Evolutionary conservation across 169 alveolate genomes (phyloP).

Genomic region (Cryptosporidium ryanae): DNA sequence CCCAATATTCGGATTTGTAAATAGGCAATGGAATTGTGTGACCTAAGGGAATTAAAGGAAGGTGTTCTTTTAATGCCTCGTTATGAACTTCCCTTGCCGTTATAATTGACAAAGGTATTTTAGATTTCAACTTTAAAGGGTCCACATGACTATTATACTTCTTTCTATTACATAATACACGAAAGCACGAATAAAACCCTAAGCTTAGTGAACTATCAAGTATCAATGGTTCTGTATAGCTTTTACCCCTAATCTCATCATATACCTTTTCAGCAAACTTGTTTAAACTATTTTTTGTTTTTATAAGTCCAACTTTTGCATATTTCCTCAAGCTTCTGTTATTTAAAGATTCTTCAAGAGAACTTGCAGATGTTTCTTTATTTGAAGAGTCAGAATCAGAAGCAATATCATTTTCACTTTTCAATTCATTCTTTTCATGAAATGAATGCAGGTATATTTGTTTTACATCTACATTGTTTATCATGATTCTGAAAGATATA

Average conservation of each 20-base stretch:
- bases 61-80: slow-evolving; percentile 3
- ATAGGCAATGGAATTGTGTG: slow-evolving; percentile 51
- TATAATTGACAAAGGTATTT: slow-evolving; percentile 25
- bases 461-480: slow-evolving; percentile 20
- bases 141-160: not conserved
- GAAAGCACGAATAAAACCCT: slow-evolving; percentile 61
- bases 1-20: slow-evolving; percentile 59
- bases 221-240: slow-evolving; percentile 54
- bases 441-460: slow-evolving; percentile 35
- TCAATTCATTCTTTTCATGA: not conserved
- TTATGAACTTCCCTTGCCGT: slow-evolving; percentile 34
- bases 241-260: slow-evolving; percentile 45
- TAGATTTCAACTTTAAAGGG: not conserved
- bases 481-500: slow-evolving; percentile 29
- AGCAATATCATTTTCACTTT: not conserved
- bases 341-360: not conserved
- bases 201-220: slow-evolving; percentile 52
- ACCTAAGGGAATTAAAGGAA: not conserved
- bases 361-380: not conserved
- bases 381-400: not conserved
- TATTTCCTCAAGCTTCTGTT: not conserved
- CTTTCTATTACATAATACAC: slow-evolving; percentile 37
- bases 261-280: slow-evolving; percentile 22
- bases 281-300: not conserved
- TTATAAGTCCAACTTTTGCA: not conserved